These are phyloP conservation scores for Globisporangium yorkense DNA, from an alignment of 352 stramenopile genomes.

Conservation along the genomic window DNA sequence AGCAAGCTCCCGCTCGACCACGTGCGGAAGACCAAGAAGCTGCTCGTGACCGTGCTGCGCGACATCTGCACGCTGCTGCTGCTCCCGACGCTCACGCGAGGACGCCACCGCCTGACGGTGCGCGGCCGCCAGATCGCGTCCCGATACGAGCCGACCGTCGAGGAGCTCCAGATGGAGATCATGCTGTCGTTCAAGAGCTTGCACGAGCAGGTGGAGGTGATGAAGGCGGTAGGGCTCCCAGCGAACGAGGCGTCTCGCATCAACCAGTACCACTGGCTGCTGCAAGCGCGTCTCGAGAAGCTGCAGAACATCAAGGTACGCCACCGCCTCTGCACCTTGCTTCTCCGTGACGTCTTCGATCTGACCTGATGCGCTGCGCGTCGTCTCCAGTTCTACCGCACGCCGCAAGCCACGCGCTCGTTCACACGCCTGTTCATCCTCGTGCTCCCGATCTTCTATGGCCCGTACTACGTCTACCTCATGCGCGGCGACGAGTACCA, in stretches of 20 bases:
- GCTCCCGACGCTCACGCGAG: constrained; percentile 63
- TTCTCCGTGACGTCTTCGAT: background rate
- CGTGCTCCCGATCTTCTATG: constrained; percentile 79
- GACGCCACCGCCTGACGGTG: constrained; percentile 62
- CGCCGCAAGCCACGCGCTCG: constrained; percentile 77
- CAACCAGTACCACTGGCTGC: constrained; percentile 86
- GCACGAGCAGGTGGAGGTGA: constrained; percentile 68
- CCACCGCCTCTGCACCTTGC: background rate
- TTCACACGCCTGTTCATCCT: constrained; percentile 85
- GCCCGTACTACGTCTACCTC: constrained; percentile 84
- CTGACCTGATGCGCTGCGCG: background rate
- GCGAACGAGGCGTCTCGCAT: constrained; percentile 85
- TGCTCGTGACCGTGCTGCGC: constrained; percentile 41
- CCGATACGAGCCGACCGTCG: constrained; percentile 31
- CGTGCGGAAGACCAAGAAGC: constrained; percentile 44
- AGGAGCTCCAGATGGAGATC: constrained; percentile 52
- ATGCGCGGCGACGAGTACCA: constrained; percentile 45
- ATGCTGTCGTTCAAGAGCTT: constrained; percentile 50
- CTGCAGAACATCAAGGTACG: constrained; percentile 78
- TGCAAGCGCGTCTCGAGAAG: constrained; percentile 75
- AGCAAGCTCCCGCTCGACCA: constrained; percentile 45
- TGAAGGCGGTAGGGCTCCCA: constrained; percentile 65
- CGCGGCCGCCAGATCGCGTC: constrained; percentile 36
- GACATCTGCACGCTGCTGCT: constrained; percentile 45
- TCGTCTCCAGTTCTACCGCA: constrained; percentile 64